Conservation (phyloP, 2,329 filamentous ascomycete species). For the Pyrenochaeta sp. region DNA sequence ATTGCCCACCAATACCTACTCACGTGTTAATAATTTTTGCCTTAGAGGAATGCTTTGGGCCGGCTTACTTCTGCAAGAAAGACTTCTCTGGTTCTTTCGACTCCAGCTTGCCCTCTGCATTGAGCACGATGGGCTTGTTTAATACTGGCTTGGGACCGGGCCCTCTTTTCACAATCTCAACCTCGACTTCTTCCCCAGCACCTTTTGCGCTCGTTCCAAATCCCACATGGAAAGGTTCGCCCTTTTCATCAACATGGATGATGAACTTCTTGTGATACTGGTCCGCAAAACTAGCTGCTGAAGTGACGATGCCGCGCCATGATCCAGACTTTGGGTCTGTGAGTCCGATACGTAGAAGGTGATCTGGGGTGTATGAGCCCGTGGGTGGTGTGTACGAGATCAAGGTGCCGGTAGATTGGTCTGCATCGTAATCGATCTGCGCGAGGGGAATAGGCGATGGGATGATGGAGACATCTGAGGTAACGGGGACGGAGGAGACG, state of each 20-base stretch:
- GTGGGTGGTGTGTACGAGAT: slow-evolving; percentile 47
- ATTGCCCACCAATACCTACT: slow-evolving; percentile 61
- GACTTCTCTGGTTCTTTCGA: slow-evolving; percentile 56
- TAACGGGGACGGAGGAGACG: slow-evolving; percentile 83
- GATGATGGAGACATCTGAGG: slow-evolving; percentile 67
- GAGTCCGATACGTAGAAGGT: slow-evolving; percentile 55
- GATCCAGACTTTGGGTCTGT: slow-evolving; percentile 45
- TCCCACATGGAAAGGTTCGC: slow-evolving; percentile 55
- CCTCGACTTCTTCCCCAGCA: slow-evolving; percentile 47
- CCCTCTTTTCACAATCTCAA: slow-evolving; percentile 51
- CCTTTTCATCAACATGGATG: slow-evolving; percentile 53
- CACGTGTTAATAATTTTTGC: slow-evolving; percentile 12
- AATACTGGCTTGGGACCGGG: slow-evolving; percentile 52
- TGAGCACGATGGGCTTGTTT: slow-evolving; percentile 64
- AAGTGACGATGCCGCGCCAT: slow-evolving; percentile 57
- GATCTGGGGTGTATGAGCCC: slow-evolving; percentile 42
- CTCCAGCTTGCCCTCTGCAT: slow-evolving; percentile 62
- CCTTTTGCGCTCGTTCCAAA: slow-evolving; percentile 48
- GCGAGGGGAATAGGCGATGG: slow-evolving; percentile 51
- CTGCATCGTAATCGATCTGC: slow-evolving; percentile 52
- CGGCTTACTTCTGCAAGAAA: slow-evolving; percentile 59
- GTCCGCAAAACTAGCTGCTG: slow-evolving; percentile 52
- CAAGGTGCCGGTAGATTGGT: slow-evolving; percentile 44
- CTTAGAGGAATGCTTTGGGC: not conserved
- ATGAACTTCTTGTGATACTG: slow-evolving; percentile 53